Evolutionary conservation across 1,284 basidiomycete species (phyloP).

Genomic region (Marasmius oreades): DNA sequence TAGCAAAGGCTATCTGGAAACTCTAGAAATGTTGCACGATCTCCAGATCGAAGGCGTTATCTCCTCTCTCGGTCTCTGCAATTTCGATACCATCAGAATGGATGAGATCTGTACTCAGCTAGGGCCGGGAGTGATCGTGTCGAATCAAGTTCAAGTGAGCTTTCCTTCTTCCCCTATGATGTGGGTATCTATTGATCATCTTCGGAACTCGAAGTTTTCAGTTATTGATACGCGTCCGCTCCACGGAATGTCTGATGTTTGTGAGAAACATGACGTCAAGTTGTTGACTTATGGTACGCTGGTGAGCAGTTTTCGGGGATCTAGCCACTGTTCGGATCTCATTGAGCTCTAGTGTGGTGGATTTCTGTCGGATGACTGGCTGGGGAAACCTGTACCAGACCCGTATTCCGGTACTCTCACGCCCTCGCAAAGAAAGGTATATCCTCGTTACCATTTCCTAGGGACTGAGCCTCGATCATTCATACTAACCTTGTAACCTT

Average conservation of each 20-base stretch:
- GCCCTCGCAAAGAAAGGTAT: conserved; percentile 78
- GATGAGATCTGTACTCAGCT: conserved; percentile 75
- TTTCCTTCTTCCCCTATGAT: conserved; percentile 6
- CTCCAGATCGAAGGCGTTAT: conserved; percentile 61
- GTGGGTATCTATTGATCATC: neutral
- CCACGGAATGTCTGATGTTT: conserved; percentile 74
- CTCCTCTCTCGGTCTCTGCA: conserved; percentile 68
- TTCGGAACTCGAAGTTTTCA: conserved; percentile 58
- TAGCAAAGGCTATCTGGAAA: conserved; percentile 63
- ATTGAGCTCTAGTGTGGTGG: conserved; percentile 83
- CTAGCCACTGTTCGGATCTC: neutral
- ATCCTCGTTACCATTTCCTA: conserved; percentile 10
- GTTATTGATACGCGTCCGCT: conserved; percentile 75
- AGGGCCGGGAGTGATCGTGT: conserved; percentile 66
- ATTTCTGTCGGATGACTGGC: conserved; percentile 75
- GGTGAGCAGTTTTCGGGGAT: conserved; percentile 38
- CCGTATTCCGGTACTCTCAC: conserved; percentile 61
- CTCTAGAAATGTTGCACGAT: conserved; percentile 56
- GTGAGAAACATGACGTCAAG: conserved; percentile 67
- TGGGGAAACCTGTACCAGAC: conserved; percentile 65
- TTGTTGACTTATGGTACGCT: conserved; percentile 79
- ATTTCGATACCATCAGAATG: conserved; percentile 71
- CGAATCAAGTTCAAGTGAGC: conserved; percentile 78
- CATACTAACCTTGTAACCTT: neutral
- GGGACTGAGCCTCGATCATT: neutral